A percentile compares a stretch with the other conserved stretches of the same genome.
phyloP scores from a whole-genome alignment of 345 rosid species.

The Geranium brycei region DNA sequence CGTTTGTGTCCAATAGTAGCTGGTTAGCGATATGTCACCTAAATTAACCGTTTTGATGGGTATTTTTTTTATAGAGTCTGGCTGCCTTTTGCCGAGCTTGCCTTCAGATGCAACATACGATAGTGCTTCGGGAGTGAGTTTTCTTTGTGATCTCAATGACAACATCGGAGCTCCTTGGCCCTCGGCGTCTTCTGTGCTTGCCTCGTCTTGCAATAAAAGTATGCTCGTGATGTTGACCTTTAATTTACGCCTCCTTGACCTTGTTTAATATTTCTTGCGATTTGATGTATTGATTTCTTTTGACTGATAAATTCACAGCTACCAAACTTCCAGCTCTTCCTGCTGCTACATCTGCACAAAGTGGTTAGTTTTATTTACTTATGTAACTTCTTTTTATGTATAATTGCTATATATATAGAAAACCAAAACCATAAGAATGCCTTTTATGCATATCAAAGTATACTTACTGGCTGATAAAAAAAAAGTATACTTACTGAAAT shows the following conservation, averaged over 20 bases:
- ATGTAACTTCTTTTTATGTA: not conserved
- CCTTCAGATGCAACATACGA: constrained; percentile 46
- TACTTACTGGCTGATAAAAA: no score
- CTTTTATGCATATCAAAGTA: no score
- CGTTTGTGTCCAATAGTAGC: not conserved
- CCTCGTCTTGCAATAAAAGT: constrained; percentile 45
- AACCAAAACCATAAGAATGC: not conserved
- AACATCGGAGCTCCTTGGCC: constrained; percentile 54
- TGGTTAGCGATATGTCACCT: not conserved
- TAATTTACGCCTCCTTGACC: not conserved
- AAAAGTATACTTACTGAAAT: no score
- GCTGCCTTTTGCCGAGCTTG: constrained; percentile 50
- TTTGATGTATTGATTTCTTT: not conserved
- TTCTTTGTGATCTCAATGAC: constrained; percentile 54
- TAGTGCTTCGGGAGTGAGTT: constrained; percentile 35
- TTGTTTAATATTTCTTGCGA: not conserved
- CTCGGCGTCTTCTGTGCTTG: constrained; percentile 17
- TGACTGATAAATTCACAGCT: constrained; percentile 24
- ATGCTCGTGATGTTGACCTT: constrained; percentile 3
- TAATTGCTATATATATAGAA: not conserved
- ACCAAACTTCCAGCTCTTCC: constrained; percentile 44
- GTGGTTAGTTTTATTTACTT: constrained; percentile 13
- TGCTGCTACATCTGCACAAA: constrained; percentile 33
- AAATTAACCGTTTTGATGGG: not conserved
- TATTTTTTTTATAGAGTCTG: constrained; percentile 24